Evolutionary conservation across 169 alveolate species (phyloP), one percentile per base, ranked within the genome.

Genomic region (Eimeria maxima): DNA sequence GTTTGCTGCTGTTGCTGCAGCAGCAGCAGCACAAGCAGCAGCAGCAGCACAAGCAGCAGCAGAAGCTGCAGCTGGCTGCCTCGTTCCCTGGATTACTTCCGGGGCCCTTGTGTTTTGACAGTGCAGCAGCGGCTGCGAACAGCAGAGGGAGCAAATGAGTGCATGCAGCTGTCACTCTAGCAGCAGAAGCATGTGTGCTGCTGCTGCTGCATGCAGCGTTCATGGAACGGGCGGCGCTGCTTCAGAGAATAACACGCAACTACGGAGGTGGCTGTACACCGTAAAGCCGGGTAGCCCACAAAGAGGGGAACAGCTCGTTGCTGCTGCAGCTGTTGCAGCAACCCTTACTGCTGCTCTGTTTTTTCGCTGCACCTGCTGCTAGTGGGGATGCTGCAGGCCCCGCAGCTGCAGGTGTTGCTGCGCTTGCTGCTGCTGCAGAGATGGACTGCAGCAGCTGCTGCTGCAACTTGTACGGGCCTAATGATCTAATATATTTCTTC

Each of bases 21-120:
- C 83, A 38, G 55, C 80, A 73, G 83, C 45, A 73, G 53, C 83
- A 38, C 55, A 50, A 38, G 83, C 83, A 73, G 55, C 53, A 33
- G 53, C 83, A 8, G 83, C 53, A 10, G 83, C 83, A 7, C 55
- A 50, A 16, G 83, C 83, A 1, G 83, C 83, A 11, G 55, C 57
- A 69, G 80, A 20, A 76, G 87, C 60, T 1, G 60, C 60, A 42
- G 87, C 87, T 42, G 38, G 87, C 87, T 76, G 87, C 87, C 6
- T 57, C 87, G 1, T 14, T 11, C 20, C 29, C 87, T 13, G 87
- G 8, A 14, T 45, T 29, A 27, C 20, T 42, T 24, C 65, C n/a
- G 88, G 38, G 44, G 88, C 22, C 5, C 8, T 20, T 45, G 57
- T 24, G 63, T 4, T 33, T 24, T 44, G 63, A 50, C 55, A 20